Evolutionary conservation across 306 rosid genomes (phyloP), one percentile per base, ranked within the genome.

Genomic region (Castanea crenata): DNA sequence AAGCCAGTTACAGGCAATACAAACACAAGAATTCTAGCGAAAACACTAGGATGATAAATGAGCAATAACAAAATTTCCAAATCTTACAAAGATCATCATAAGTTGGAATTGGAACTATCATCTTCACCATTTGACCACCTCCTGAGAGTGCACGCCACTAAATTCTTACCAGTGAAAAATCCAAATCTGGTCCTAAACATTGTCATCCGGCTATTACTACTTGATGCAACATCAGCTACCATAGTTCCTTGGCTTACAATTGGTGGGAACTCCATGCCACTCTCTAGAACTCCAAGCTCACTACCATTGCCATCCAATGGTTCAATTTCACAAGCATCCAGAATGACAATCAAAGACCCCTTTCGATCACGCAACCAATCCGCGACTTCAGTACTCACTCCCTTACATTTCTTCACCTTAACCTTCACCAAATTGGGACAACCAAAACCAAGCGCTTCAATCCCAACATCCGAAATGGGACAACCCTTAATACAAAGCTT

Each of bases 401-500:
- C 91, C 74, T 75, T 93, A 71, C 98, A 93, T 81, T 91, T 91
- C 80, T 87, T 93, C 5, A 93, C 93, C 89, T 93, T 93, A 65
- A 93, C 86, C 79, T 93, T 93, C 57, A 91, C 83, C 87, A 93
- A 86, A 85, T 86, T 93, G 27, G 98, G 98, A 59, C 93, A 93
- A 1, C 98, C 97, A 74, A 74, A 86, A 56, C 92, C 98, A 13
- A 91, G 89, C 20, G 89, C 83, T 78, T 89, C 85, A 5, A 93
- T 82, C 77, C 97, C 98, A 23, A 75, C 79, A 76, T 91, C 86
- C 1, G 98, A 90, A 67, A 93, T 85, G 11, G 94, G 94, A n/a
- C 98, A 93, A 59, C 97, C 92, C 72, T 93, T 91, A 20, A 93
- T 93, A 79, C 97, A 91, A 1, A 93, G 88, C 85, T 93, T 93